phyloP scores from a whole-genome alignment of 176 grass and related monocot genomes.

The Carex cristatella region DNA sequence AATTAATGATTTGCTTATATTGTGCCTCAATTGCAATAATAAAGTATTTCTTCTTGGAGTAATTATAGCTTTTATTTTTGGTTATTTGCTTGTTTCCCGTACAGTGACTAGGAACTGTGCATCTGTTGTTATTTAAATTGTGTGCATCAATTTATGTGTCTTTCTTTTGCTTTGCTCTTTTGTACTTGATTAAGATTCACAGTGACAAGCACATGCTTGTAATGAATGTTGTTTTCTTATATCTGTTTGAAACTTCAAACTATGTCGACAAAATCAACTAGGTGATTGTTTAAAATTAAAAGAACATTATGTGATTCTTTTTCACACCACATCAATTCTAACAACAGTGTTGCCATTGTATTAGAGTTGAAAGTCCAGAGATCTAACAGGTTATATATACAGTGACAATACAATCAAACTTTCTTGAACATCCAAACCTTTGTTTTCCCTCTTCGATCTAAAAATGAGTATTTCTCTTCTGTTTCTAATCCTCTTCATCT shows the following conservation, averaged over 20 bases:
- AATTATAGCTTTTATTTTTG: neutral
- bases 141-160: too few species aligned
- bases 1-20: neutral
- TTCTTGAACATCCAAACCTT: neutral
- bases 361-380: neutral
- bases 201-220: neutral
- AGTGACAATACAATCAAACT: neutral
- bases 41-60: neutral
- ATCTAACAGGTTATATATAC: neutral
- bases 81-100: neutral
- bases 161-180: neutral
- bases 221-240: neutral
- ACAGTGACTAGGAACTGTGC: neutral
- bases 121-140: too few species aligned
- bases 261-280: conserved; percentile 12
- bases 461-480: conserved; percentile 2
- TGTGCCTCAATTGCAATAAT: neutral
- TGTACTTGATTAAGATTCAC: neutral
- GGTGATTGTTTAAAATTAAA: neutral
- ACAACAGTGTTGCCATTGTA: neutral
- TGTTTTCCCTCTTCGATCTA: neutral
- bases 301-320: conserved; percentile 1
- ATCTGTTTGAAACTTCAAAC: neutral
- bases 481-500: conserved; percentile 4
- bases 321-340: neutral